Conservation (phyloP, 2,329 filamentous ascomycete genomes). For the Lojkania enalia region DNA sequence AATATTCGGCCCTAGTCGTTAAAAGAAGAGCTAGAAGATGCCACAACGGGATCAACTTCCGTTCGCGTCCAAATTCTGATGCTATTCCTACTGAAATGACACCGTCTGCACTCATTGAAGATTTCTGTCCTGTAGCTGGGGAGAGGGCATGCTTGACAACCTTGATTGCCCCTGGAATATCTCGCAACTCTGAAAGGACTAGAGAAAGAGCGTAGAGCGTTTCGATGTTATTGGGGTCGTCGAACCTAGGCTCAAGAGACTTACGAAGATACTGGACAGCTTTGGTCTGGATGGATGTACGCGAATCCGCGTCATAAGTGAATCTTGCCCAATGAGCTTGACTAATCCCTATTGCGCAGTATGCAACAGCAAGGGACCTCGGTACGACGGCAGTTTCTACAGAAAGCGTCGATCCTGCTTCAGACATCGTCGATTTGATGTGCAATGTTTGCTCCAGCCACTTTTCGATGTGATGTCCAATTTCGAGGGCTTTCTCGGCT, state of each 20-base stretch:
- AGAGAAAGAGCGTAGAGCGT: slow-evolving; percentile 79
- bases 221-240: slow-evolving; percentile 69
- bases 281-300: slow-evolving; percentile 74
- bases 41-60: slow-evolving; percentile 78
- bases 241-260: slow-evolving; percentile 69
- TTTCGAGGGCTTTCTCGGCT: slow-evolving; percentile 74
- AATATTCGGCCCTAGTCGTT: slow-evolving; percentile 83
- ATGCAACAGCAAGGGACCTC: slow-evolving; percentile 64
- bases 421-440: slow-evolving; percentile 24
- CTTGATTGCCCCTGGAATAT: slow-evolving; percentile 78
- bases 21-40: slow-evolving; percentile 85
- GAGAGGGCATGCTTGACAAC: slow-evolving; percentile 77
- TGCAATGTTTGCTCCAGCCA: slow-evolving; percentile 65
- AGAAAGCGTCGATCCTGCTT: slow-evolving; percentile 32
- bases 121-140: slow-evolving; percentile 48
- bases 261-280: slow-evolving; percentile 76
- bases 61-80: slow-evolving; percentile 55
- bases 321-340: slow-evolving; percentile 85
- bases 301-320: slow-evolving; percentile 73
- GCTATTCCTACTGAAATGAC: slow-evolving; percentile 30
- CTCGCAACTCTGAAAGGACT: slow-evolving; percentile 85
- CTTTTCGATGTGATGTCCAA: slow-evolving; percentile 72
- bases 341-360: slow-evolving; percentile 82
- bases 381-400: slow-evolving; percentile 56
- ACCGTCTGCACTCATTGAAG: slow-evolving; percentile 36